Base-by-base conservation (phyloP, 345 rosid species). In the Gossypium longicalyx region DNA sequence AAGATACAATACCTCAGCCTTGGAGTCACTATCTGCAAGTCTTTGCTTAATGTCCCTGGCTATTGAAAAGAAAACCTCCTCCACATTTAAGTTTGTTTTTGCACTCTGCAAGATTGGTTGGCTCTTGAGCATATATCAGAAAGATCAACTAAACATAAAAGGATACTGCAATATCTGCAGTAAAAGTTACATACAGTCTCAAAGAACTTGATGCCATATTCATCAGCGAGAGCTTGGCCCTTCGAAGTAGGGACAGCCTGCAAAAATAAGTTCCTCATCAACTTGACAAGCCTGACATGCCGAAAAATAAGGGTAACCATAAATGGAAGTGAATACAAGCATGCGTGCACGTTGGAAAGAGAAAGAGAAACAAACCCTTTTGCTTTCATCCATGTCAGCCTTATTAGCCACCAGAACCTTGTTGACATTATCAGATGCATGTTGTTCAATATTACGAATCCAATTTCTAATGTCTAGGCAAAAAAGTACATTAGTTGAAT, bases 211-310 rank as follows among this genome's bases (percentile, higher is more conserved):
- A 95, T 91, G 72, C 98, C 99, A 61, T 91, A 91, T 80, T 95
- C 98, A 81, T 95, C 97, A 51, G 98, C 98, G 65, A 95, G 94
- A 34, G 99, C 99, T 83, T 93, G 97, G 72, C 99, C 99, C 88
- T 83, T 93, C 10, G 99, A 76, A 58, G 90, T 93, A 59, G 98
- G 98, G 57, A 95, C 94, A 79, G 96, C 98, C 99, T 95, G 82
- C 41, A 44, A 77, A 65, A 70, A 29, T 74, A 73, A 12, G 51
- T 29, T 25, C 29, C 22, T 29, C 1, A 53, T 67, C 48, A 67
- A 65, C 72, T 73, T 29, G 23, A 60, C 47, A 48, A 54, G 57
- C 8, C 56, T 13, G 27, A 61, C 7, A 27, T 49, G 67, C 45
- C 2, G 25, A 34, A 34, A 44, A n/a, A 75, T 43, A 34, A 20